phyloP scores from a whole-genome alignment of 164 flowering plant species.

The Aristolochia californica region DNA sequence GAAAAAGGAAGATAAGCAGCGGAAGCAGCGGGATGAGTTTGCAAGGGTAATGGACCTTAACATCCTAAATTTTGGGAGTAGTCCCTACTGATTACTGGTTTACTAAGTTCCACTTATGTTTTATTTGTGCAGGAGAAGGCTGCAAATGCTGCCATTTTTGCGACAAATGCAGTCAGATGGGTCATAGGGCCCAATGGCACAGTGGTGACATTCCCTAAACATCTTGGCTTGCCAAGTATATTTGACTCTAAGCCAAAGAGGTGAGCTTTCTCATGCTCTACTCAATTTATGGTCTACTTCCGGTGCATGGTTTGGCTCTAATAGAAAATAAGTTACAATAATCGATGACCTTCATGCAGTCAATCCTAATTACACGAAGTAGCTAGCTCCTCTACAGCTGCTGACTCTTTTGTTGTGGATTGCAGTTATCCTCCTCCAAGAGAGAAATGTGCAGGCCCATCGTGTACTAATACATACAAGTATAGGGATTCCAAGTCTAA shows the following conservation, averaged over 20 bases:
- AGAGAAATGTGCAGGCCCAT: conserved; percentile 65
- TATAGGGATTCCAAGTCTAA: conserved; percentile 71
- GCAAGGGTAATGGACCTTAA: conserved; percentile 54
- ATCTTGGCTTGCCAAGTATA: conserved; percentile 65
- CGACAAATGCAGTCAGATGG: conserved; percentile 55
- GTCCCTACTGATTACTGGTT: too few relatives aligned
- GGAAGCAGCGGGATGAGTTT: conserved; percentile 75
- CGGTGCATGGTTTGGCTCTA: not conserved
- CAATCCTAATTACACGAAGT: too few relatives aligned
- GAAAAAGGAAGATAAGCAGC: conserved; percentile 76
- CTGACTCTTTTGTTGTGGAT: not conserved
- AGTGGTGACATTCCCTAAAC: conserved; percentile 56
- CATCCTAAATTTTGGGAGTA: not conserved
- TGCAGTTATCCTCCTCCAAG: conserved; percentile 74
- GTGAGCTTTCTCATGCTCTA: conserved; percentile 10
- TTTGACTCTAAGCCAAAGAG: conserved; percentile 61
- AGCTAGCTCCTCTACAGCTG: not conserved
- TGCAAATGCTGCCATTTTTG: conserved; percentile 41
- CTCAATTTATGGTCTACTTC: not conserved
- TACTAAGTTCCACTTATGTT: not conserved
- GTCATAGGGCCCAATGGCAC: conserved; percentile 72
- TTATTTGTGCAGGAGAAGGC: conserved; percentile 63
- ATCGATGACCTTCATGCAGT: too few relatives aligned
- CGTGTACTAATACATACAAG: conserved; percentile 51
- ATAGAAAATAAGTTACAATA: not conserved